These are phyloP conservation scores for Colletotrichum sp. DNA, from an alignment of 2,329 filamentous ascomycete species.

Conservation along the genomic window DNA sequence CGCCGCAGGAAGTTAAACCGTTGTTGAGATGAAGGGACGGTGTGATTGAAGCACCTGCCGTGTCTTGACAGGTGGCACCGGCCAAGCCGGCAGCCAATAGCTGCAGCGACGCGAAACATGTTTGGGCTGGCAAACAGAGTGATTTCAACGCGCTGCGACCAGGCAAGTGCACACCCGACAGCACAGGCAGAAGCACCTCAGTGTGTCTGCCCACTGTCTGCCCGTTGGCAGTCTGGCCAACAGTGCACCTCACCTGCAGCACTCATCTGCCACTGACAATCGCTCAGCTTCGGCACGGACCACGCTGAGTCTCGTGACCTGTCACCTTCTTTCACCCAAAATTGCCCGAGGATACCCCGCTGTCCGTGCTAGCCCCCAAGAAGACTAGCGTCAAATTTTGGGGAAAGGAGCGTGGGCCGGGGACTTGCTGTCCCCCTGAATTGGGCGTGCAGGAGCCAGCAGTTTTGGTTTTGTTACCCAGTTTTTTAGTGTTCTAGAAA, in stretches of 20 bases:
- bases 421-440: slow-evolving; percentile 24
- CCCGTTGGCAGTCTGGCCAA: neutral
- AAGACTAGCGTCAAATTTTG: slow-evolving; percentile 5
- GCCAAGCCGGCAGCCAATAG: neutral
- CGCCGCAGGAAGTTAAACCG: neutral
- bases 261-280: neutral
- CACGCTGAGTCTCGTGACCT: slow-evolving; percentile 20
- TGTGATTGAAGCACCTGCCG: neutral
- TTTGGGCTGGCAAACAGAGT: neutral
- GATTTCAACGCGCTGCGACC: neutral
- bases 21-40: neutral
- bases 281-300: slow-evolving; percentile 4
- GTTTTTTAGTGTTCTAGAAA: too few species aligned
- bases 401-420: slow-evolving; percentile 20
- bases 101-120: slow-evolving; percentile 1
- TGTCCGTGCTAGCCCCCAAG: neutral
- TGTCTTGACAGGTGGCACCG: neutral
- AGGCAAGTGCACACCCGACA: neutral
- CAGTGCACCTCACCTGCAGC: neutral
- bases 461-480: neutral
- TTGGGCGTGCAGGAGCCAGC: slow-evolving; percentile 19
- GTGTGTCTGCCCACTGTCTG: neutral
- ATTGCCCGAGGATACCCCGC: slow-evolving; percentile 18
- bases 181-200: neutral
- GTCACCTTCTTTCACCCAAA: slow-evolving; percentile 1